Evolutionary conservation across 2,329 filamentous ascomycete genomes (phyloP).

Genomic region (Verticillium nonalfalfae): DNA sequence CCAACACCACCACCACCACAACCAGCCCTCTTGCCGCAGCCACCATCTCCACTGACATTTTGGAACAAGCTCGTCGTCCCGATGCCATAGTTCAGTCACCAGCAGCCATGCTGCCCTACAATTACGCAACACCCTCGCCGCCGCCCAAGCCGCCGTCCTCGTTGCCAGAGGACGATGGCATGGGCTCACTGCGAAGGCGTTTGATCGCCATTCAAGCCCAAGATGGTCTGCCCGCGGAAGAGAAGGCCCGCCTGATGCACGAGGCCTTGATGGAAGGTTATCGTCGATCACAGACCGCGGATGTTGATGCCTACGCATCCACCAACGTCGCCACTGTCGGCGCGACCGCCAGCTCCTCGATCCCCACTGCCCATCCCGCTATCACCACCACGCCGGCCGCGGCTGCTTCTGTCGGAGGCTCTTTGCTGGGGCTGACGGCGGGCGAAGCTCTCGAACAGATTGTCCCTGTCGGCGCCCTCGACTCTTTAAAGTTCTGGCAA

Average conservation of each 20-base stretch:
- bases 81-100: background rate
- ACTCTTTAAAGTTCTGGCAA: conserved; percentile 55
- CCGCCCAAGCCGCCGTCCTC: background rate
- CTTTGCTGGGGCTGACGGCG: conserved; percentile 13
- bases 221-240: conserved; percentile 42
- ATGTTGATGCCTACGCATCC: conserved; percentile 1
- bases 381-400: conserved; percentile 3
- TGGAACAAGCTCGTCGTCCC: background rate
- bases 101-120: background rate
- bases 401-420: conserved; percentile 12
- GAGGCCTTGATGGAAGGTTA: conserved; percentile 65
- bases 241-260: conserved; percentile 70
- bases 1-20: background rate
- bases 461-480: conserved; percentile 37
- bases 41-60: background rate
- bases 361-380: conserved; percentile 4
- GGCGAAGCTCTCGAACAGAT: conserved; percentile 29
- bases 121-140: background rate
- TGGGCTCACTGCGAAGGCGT: conserved; percentile 57
- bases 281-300: conserved; percentile 23
- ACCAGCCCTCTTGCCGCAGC: background rate
- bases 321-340: background rate
- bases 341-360: background rate
- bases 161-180: conserved; percentile 74
- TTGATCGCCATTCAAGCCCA: conserved; percentile 64